Evolutionary conservation across 768 basidiomycete species (phyloP), one percentile per base, ranked within the genome.

Genomic region (Suillus bovinus): DNA sequence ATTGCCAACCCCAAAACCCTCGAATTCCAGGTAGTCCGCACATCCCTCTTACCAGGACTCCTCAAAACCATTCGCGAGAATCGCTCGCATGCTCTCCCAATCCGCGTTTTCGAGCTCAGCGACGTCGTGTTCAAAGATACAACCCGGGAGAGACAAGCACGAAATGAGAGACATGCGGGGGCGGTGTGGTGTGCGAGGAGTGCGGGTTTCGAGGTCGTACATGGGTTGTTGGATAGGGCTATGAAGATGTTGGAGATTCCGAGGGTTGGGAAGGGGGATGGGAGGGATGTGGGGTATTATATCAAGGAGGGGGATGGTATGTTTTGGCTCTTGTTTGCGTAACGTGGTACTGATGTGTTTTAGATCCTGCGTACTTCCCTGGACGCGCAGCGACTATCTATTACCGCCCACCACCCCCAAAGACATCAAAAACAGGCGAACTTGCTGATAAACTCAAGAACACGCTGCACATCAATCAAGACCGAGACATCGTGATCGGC

Each of bases 51-150:
- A 8, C 96, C 96, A 16, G 97, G 97, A 57, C 86, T 99, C 50
- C 86, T 99, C 68, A 99, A 99, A 79, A 97, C 96, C 20, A 81
- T 97, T 50, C 90, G 97, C 68, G 97, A 99, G 79, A 99, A 99
- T 79, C 88, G 92, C 58, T 93, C 93, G 65, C 94, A 97, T 67
- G 74, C 96, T 1, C 82, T 99, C 16, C 97, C 97, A 4, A 86
- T 99, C 74, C 91, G 88, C 64, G 85, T 99, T 62, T 99, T 99
- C 72, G 97, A 99, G 77, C 84, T 91, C 2, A 89, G 93, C 7
- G 97, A 99, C 72, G 86, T 99, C 54, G 94, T 93, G 44, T 85
- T 94, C 78, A 95, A 97, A 75, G 96, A 99, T 74, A 66, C 73
- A 22, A 73, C 78, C 29, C 79, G 84, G 64, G 94, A 97, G 75